Evolutionary conservation across 1,284 basidiomycete genomes (phyloP), one percentile per base, ranked within the genome.

Genomic region (Schizophyllum amplum): DNA sequence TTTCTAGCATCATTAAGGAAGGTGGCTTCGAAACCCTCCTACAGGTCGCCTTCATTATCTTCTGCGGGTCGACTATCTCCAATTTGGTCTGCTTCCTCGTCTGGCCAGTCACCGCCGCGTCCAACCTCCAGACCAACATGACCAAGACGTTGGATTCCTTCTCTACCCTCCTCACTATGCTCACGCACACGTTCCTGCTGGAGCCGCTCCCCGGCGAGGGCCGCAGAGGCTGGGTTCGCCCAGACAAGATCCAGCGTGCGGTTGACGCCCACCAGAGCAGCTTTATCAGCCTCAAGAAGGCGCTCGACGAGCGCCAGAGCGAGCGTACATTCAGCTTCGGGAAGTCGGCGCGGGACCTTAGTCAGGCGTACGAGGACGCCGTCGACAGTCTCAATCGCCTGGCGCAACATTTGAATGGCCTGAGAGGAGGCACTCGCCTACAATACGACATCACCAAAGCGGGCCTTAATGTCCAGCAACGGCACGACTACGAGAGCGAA

Each of bases 351-450:
- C 71, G 75, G 58, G 76, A 66, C 63, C 72, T 73, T 55, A 42
- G 33, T 9, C 13, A 9, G 33, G 84, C 89, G 0, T 96, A 97
- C 62, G 87, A 92, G 61, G 89, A 92, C 59, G 90, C 90, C 0
- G 85, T 96, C 4, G 84, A 84, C 56, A 87, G 85, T 61, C 76
- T 98, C 65, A 94, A 90, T 59, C 77, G 92, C 17, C 79, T 98
- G 3, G 94, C 91, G 0, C 94, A 98, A 66, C 94, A 97, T 72
- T 72, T 97, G 47, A 93, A 88, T 54, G 92, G 94, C 21, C 73
- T 97, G 57, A 74, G 94, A 51, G 86, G 89, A 58, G 90, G 92
- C 0, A 92, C 89, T 2, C 79, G 83, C 26, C 69, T 97, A 25
- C 93, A 96, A 66, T 84, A 87, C 59, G 89, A 94, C 53, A 71